Evolutionary conservation across 129 eudicot species (phyloP).

Genomic region (Artemisia tridentata): DNA sequence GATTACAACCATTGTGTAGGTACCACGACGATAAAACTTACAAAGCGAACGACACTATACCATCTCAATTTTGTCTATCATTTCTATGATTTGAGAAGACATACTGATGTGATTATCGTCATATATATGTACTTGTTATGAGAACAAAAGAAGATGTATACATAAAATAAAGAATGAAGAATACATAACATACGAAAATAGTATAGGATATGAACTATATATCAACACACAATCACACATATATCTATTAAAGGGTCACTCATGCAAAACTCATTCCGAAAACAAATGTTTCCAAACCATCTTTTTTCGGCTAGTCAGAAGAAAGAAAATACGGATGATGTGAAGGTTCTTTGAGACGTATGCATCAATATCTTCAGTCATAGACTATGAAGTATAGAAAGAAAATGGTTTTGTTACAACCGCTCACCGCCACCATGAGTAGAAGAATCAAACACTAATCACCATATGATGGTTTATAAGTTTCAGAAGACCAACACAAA

Average conservation of each 20-base stretch:
- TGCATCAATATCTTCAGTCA: neutral
- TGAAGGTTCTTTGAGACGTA: neutral
- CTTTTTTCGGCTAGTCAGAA: neutral
- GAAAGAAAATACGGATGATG: neutral
- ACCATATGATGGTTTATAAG: neutral
- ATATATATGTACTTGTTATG: neutral
- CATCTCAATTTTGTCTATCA: neutral
- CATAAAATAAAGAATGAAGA: neutral
- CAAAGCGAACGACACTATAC: neutral
- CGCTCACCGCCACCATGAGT: neutral
- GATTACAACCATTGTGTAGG: neutral
- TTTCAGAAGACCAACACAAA: conserved; percentile 9
- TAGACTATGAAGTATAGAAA: neutral
- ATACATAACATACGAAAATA: neutral
- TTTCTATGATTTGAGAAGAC: neutral
- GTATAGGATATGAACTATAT: neutral
- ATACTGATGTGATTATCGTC: neutral
- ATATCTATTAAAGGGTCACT: neutral
- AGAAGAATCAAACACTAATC: no score
- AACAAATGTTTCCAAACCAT: no score
- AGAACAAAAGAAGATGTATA: neutral
- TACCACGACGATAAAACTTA: neutral
- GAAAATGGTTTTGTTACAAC: neutral
- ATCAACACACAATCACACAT: neutral
- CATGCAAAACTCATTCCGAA: neutral